phyloP scores from a whole-genome alignment of 345 rosid genomes.

The Stellera chamaejasme region DNA sequence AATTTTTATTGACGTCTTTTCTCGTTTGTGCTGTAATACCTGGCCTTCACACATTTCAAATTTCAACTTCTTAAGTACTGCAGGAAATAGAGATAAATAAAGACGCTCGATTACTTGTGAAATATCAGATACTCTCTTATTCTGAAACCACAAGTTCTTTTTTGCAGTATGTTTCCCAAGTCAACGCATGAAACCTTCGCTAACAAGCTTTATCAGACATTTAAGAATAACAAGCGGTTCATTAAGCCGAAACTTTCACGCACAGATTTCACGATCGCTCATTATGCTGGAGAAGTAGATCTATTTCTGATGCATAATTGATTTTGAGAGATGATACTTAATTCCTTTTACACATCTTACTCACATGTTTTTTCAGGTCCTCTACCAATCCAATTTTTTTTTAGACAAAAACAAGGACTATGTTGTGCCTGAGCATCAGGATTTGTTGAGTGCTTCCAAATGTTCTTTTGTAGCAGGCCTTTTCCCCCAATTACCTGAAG shows the following conservation, averaged over 20 bases:
- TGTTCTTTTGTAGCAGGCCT: constrained; percentile 88
- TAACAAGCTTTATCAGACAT: constrained; percentile 93
- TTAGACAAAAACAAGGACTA: constrained; percentile 98
- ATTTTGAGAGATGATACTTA: neutral
- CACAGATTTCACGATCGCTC: constrained; percentile 82
- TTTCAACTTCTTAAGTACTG: no score
- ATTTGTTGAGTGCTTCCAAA: constrained; percentile 62
- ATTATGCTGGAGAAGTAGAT: constrained; percentile 94
- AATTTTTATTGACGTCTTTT: no score
- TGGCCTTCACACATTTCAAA: neutral
- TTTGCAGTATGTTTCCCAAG: constrained; percentile 95
- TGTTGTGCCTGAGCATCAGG: constrained; percentile 94
- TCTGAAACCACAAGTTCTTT: neutral
- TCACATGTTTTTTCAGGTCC: constrained; percentile 48
- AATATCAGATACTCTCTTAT: neutral
- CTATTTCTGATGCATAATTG: constrained; percentile 6
- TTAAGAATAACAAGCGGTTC: constrained; percentile 78
- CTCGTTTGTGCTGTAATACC: no score
- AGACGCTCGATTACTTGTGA: no score
- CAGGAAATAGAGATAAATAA: neutral
- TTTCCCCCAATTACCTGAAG: constrained; percentile 87
- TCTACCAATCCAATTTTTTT: constrained; percentile 88
- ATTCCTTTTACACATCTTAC: neutral
- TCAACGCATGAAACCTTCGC: constrained; percentile 97
- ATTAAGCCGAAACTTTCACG: constrained; percentile 94